A percentile compares a stretch with the other conserved stretches of the same genome.
Evolutionary conservation across 805 yeast species (phyloP).

Genomic region (Candida parachauliodes): DNA sequence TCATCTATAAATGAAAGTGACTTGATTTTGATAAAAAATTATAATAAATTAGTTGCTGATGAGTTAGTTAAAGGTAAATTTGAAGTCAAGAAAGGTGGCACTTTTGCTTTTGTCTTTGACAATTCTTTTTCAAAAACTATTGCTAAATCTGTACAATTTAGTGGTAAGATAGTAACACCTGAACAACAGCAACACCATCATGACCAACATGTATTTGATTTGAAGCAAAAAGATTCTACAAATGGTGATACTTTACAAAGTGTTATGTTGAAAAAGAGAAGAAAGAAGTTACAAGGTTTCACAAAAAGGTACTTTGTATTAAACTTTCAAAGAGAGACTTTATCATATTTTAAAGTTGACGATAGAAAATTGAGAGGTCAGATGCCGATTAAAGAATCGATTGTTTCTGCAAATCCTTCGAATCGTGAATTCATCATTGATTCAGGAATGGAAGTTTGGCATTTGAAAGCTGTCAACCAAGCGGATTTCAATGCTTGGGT

Average conservation of each 20-base stretch:
- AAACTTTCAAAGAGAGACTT: conserved; percentile 75
- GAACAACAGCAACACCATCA: conserved; percentile 3
- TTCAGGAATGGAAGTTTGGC: conserved; percentile 95
- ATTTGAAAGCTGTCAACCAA: conserved; percentile 61
- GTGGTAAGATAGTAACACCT: conserved; percentile 23
- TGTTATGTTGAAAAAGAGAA: conserved; percentile 66
- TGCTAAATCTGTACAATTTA: conserved; percentile 75
- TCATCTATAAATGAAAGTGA: conserved; percentile 38
- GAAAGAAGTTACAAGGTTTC: conserved; percentile 83
- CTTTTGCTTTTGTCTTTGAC: conserved; percentile 86
- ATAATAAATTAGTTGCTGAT: conserved; percentile 50
- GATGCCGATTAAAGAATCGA: conserved; percentile 80
- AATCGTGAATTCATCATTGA: conserved; percentile 74
- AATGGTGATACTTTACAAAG: conserved; percentile 79
- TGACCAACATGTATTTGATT: conserved; percentile 9
- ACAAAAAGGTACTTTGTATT: conserved; percentile 80
- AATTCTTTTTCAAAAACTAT: conserved; percentile 85
- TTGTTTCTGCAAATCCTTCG: conserved; percentile 73
- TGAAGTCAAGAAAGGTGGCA: conserved; percentile 59
- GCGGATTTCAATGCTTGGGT: conserved; percentile 81
- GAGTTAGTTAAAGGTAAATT: conserved; percentile 61
- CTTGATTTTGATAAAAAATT: conserved; percentile 52
- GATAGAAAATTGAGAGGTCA: conserved; percentile 81
- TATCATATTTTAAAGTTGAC: conserved; percentile 76
- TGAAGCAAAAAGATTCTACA: conserved; percentile 18